Conservation (phyloP, 352 stramenopile genomes). For the Phytophthora agathidicida region DNA sequence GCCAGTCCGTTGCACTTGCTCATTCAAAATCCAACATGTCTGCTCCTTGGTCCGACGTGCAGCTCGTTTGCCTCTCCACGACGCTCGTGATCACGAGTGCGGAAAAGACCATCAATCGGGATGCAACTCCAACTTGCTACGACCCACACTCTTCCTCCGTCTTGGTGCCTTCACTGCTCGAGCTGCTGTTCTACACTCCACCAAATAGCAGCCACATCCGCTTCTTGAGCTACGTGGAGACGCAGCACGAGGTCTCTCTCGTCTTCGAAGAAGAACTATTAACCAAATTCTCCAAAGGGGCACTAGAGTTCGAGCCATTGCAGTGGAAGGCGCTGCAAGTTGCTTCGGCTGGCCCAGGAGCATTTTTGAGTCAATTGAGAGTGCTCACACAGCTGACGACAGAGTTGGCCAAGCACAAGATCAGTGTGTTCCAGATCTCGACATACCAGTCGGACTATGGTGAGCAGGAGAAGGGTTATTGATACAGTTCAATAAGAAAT, state of each 20-base stretch:
- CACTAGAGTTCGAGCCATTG: slow-evolving; percentile 54
- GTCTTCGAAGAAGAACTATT: slow-evolving; percentile 62
- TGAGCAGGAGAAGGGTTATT: no score
- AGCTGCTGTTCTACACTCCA: slow-evolving; percentile 59
- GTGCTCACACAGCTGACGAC: slow-evolving; percentile 69
- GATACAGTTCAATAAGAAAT: no score
- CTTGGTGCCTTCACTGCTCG: slow-evolving; percentile 53
- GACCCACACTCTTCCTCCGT: slow-evolving; percentile 18
- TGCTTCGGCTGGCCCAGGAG: slow-evolving; percentile 53
- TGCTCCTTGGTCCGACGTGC: slow-evolving; percentile 41
- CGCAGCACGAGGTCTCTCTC: slow-evolving; percentile 70
- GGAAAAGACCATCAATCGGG: slow-evolving; percentile 16
- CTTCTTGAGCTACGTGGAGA: slow-evolving; percentile 75
- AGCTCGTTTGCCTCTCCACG: slow-evolving; percentile 59
- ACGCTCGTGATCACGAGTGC: slow-evolving; percentile 67
- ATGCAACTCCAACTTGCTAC: not conserved
- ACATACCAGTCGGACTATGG: slow-evolving; percentile 78
- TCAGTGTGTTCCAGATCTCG: slow-evolving; percentile 79
- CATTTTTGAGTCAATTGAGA: slow-evolving; percentile 59
- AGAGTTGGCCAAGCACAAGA: slow-evolving; percentile 47
- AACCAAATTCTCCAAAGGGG: slow-evolving; percentile 33
- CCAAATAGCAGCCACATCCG: slow-evolving; percentile 10
- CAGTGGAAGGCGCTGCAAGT: slow-evolving; percentile 72
- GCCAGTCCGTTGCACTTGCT: slow-evolving; percentile 2
- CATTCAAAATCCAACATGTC: not conserved